Conservation (phyloP, 2,329 filamentous ascomycete species). For the Lasiodiplodia gonubiensis region DNA sequence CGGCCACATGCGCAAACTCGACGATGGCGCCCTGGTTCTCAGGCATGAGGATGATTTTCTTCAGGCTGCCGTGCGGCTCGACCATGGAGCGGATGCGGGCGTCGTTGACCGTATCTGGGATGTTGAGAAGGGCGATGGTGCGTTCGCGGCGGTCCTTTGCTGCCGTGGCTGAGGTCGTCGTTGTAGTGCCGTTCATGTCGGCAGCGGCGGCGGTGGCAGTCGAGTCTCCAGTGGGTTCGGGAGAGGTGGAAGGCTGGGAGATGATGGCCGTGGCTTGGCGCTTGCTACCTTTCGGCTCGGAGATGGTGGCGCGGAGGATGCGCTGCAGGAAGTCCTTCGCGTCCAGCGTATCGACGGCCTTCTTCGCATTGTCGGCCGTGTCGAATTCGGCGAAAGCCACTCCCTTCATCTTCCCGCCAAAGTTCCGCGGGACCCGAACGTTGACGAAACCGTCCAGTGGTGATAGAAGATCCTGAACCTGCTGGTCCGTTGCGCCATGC, state of each 20-base stretch:
- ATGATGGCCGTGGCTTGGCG: slow-evolving; percentile 71
- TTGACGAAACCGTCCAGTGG: slow-evolving; percentile 68
- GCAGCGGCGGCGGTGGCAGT: neutral
- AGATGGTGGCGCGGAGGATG: slow-evolving; percentile 44
- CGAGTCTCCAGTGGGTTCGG: slow-evolving; percentile 28
- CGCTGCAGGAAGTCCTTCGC: slow-evolving; percentile 42
- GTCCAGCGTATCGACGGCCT: slow-evolving; percentile 41
- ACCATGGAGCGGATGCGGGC: slow-evolving; percentile 76
- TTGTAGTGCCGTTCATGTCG: slow-evolving; percentile 32
- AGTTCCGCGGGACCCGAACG: slow-evolving; percentile 72
- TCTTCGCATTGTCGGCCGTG: slow-evolving; percentile 51
- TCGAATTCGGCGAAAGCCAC: slow-evolving; percentile 81
- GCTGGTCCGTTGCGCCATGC: slow-evolving; percentile 76
- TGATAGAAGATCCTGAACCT: slow-evolving; percentile 71
- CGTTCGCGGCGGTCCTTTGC: slow-evolving; percentile 55
- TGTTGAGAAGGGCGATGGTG: slow-evolving; percentile 79
- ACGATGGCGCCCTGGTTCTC: slow-evolving; percentile 85
- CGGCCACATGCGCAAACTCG: slow-evolving; percentile 74
- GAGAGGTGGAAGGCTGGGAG: slow-evolving; percentile 42
- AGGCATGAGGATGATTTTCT: slow-evolving; percentile 79
- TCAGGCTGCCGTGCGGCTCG: slow-evolving; percentile 71
- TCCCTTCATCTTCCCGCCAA: slow-evolving; percentile 73
- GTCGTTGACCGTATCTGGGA: slow-evolving; percentile 93
- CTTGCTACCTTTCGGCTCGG: slow-evolving; percentile 70
- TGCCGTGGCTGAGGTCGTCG: no score